Evolutionary conservation across 441 rosid genomes (phyloP).

Genomic region (Kokia cookei): DNA sequence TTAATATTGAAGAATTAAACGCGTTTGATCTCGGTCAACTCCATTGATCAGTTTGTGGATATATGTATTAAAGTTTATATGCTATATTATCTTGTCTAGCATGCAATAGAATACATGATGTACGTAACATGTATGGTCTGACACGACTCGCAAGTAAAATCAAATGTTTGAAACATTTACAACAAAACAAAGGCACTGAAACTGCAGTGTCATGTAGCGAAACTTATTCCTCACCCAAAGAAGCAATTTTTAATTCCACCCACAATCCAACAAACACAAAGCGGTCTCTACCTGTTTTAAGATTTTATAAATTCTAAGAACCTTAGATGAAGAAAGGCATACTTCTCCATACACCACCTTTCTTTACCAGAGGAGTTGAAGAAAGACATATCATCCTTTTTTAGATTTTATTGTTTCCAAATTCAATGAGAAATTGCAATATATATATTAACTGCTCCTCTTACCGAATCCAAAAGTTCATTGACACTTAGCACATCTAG

Average conservation of each 20-base stretch:
- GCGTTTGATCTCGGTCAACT: not conserved
- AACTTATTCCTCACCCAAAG: not conserved
- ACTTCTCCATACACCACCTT: not conserved
- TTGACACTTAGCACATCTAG: slow-evolving; percentile 65
- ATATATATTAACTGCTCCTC: slow-evolving; percentile 7
- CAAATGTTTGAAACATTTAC: not conserved
- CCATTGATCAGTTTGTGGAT: not conserved
- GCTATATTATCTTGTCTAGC: not conserved
- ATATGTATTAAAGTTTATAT: not conserved
- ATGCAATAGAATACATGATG: not conserved
- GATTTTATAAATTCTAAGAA: not conserved
- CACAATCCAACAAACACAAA: not conserved
- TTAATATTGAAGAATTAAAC: not conserved
- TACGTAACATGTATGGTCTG: too few species aligned
- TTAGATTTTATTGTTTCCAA: not conserved
- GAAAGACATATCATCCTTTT: not conserved
- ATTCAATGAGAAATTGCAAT: not conserved
- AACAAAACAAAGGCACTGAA: not conserved
- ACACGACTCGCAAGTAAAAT: not conserved
- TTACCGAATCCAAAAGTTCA: slow-evolving; percentile 88
- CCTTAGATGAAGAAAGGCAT: not conserved
- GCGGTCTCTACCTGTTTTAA: not conserved
- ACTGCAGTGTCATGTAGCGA: not conserved
- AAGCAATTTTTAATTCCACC: not conserved
- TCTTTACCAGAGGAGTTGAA: not conserved